Base-by-base conservation (phyloP, 2,329 filamentous ascomycete species). In the Fusarium sambucinum region DNA sequence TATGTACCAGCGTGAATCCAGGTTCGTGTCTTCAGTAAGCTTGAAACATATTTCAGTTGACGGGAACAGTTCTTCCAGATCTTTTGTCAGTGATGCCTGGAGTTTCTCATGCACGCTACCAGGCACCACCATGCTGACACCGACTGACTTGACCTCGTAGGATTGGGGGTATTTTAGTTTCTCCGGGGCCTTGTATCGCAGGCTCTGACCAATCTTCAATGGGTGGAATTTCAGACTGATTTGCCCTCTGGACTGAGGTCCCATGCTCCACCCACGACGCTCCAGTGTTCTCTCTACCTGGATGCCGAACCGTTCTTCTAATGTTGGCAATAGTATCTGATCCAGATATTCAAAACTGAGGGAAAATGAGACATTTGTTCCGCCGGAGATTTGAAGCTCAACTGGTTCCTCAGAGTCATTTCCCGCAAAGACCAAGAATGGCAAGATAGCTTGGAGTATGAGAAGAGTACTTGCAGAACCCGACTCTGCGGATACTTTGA, bases 331-430 rank as follows among this genome's bases (percentile, higher is more conserved):
- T 2, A 90, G 79, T 1, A 90, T 84, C 70, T 89, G 87, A 70
- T 88, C 86, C 5, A 89, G 77, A 70, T 90, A 90, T 70, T 90
- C 87, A 60, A 82, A 89, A n/a, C 83, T 87, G 2, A 82, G 79
- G 1, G 87, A 87, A 71, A 82, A 87, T 12, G 80, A 78, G 4
- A 86, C 84, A 66, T 90, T 89, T 2, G 87, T 89, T 17, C 88
- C 87, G 7, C 87, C 87, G 3, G 82, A 80, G 9, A 90, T 83
- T 19, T 81, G 80, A 7, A 89, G 68, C 30, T 80, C 80, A 23
- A 89, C 77, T 3, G 83, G 80, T 27, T 82, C 78, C 9, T 70
- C 75, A n/a, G 63, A 73, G 9, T 79, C 77, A 61, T 81, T 80
- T n/a, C 81, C 79, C 0, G 86, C 82, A 58, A 87, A 88, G 8